A percentile compares a stretch with the other conserved stretches of the same genome.
Conservation (phyloP, 2,329 filamentous ascomycete species). For the Parascedosporium putredinis region DNA sequence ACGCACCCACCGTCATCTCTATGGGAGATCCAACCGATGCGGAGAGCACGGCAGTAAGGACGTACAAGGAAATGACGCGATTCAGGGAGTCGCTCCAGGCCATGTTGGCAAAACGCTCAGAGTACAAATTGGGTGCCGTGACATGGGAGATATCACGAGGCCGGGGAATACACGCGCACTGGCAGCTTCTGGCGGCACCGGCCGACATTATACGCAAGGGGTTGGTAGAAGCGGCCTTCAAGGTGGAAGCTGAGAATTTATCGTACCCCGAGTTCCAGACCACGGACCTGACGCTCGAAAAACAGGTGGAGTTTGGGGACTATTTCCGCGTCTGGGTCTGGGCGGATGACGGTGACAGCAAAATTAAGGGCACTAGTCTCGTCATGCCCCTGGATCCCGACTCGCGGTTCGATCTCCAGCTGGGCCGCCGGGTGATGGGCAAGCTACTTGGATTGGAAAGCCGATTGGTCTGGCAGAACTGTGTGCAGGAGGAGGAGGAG, state of each 20-base stretch:
- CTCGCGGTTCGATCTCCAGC: conserved; percentile 81
- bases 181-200: conserved; percentile 80
- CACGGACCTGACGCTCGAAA: conserved; percentile 37
- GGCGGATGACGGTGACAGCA: conserved; percentile 44
- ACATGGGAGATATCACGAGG: conserved; percentile 86
- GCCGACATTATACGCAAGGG: conserved; percentile 57
- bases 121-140: conserved; percentile 62
- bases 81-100: conserved; percentile 69
- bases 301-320: conserved; percentile 42
- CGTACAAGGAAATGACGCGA: conserved; percentile 70
- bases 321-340: conserved; percentile 81
- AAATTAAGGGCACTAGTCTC: conserved; percentile 47
- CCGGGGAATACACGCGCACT: conserved; percentile 78
- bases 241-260: conserved; percentile 73
- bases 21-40: conserved; percentile 47
- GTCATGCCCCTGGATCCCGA: conserved; percentile 63
- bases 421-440: conserved; percentile 75
- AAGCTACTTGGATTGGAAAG: conserved; percentile 75
- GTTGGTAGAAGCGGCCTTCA: conserved; percentile 79
- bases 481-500: conserved; percentile 64
- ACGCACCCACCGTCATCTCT: conserved; percentile 62
- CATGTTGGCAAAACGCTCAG: conserved; percentile 55
- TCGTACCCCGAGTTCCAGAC: conserved; percentile 40
- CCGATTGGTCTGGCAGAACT: conserved; percentile 77
- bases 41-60: conserved; percentile 45